Conservation (phyloP, 1,139 yeast genomes). For the Magnusiomyces suaveolens region DNA sequence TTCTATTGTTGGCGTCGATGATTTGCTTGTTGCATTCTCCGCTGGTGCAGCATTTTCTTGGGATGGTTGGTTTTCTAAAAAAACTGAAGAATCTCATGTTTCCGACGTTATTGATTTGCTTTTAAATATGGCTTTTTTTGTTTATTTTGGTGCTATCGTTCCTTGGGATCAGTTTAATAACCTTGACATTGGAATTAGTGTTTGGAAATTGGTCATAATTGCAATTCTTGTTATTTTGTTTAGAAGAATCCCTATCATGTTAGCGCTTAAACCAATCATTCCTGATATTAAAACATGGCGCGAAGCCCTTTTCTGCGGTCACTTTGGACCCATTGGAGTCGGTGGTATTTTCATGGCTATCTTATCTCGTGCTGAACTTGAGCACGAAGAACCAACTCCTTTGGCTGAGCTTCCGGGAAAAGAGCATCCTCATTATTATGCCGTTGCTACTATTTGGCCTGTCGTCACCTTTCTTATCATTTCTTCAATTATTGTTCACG, state of each 20-base stretch:
- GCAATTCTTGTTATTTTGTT: conserved; percentile 78
- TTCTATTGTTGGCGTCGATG: conserved; percentile 85
- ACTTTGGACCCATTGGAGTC: conserved; percentile 97
- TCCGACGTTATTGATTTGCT: conserved; percentile 81
- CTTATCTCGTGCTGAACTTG: conserved; percentile 71
- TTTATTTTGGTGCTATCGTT: conserved; percentile 86
- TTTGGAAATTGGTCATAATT: conserved; percentile 76
- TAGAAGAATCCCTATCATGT: conserved; percentile 80
- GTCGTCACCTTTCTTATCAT: conserved; percentile 74
- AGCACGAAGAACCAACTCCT: conserved; percentile 56
- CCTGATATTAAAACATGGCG: conserved; percentile 93
- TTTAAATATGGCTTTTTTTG: conserved; percentile 72
- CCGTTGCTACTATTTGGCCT: conserved; percentile 82
- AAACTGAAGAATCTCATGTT: conserved; percentile 85
- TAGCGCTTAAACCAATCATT: conserved; percentile 67
- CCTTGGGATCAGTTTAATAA: conserved; percentile 87
- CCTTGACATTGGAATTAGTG: conserved; percentile 52
- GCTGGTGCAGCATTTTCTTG: conserved; percentile 96
- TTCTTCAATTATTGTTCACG: conserved; percentile 86
- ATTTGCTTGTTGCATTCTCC: conserved; percentile 81
- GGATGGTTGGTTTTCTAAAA: conserved; percentile 87
- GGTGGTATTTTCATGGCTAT: conserved; percentile 92
- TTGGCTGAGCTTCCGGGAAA: conserved; percentile 44
- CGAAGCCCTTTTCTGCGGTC: conserved; percentile 92
- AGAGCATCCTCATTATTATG: conserved; percentile 52